Evolutionary conservation across 345 rosid species (phyloP), one percentile per base, ranked within the genome.

Genomic region (Toxicodendron radicans): DNA sequence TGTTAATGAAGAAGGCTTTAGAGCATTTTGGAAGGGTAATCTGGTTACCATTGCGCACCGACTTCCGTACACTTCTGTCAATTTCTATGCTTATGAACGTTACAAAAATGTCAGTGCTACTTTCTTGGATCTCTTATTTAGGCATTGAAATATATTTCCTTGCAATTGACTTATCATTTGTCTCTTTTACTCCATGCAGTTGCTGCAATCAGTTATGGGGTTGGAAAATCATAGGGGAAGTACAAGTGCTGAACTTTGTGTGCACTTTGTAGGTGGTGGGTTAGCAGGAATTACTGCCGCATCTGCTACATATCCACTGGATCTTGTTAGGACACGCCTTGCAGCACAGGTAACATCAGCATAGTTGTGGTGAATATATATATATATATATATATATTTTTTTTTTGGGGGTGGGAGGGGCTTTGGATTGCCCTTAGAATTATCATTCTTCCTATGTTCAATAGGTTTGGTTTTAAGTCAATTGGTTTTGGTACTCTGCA

Each of bases 11-110:
- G 98, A 95, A 81, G 99, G 99, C 30, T 80, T 89, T 78, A 87
- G 91, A 80, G 99, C 99, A 32, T 91, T 95, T 82, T 95, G 98
- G 99, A 95, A 87, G 81, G 99, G 99, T 51, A 95, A 95, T 78
- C 43, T 95, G 35, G 99, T 95, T 60, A 95, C 97, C 5, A 88
- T 91, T 70, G 93, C 87, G 13, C 99, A 95, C 64, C 97, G 99
- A 65, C 89, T 93, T 76, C 98, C 99, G 14, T 95, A 95, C 80
- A 73, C 97, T 51, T 79, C 97, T 0, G 83, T 95, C 62, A 95
- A 81, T 79, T 93, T 95, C 75, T 95, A 87, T 79, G 87, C 97
- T 35, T 95, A 89, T 77, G 95, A 93, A 64, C 83, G 76, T 62
- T 95, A 93, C 84, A 89, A 88, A 62, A 85, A 54, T 73, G 98